These are phyloP conservation scores for Globisporangium apiculatum DNA, from an alignment of 352 stramenopile genomes.

Conservation along the genomic window DNA sequence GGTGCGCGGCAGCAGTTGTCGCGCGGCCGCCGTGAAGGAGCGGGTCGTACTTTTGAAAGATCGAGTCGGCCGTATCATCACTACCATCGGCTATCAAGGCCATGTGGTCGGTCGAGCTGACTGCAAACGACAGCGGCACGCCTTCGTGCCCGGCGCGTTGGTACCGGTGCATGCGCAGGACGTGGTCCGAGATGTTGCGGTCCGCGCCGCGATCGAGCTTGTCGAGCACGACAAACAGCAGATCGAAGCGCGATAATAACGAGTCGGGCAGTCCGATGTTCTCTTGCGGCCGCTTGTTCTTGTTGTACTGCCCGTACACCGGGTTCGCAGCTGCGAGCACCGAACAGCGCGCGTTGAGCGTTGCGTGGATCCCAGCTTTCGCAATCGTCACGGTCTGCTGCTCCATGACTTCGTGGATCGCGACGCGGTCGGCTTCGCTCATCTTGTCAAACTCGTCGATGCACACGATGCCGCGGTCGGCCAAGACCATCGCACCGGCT, in stretches of 20 bases:
- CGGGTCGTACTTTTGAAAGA: slow-evolving; percentile 90
- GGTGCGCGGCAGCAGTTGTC: slow-evolving; percentile 37
- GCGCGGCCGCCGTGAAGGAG: slow-evolving; percentile 76
- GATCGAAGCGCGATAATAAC: slow-evolving; percentile 99
- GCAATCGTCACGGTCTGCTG: slow-evolving; percentile 98
- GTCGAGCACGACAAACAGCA: slow-evolving; percentile 99
- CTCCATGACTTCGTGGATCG: slow-evolving; percentile 99
- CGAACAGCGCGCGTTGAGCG: slow-evolving; percentile 97
- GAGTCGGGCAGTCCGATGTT: slow-evolving; percentile 99
- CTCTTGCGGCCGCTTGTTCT: slow-evolving; percentile 95
- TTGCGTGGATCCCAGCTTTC: slow-evolving; percentile 99
- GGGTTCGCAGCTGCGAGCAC: slow-evolving; percentile 99
- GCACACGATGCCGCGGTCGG: slow-evolving; percentile 97
- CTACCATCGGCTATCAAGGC: slow-evolving; percentile 48
- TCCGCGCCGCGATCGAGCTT: slow-evolving; percentile 94
- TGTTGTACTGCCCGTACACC: slow-evolving; percentile 99
- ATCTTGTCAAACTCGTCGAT: slow-evolving; percentile 99
- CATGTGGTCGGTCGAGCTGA: slow-evolving; percentile 77
- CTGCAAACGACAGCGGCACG: slow-evolving; percentile 84
- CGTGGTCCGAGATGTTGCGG: slow-evolving; percentile 95
- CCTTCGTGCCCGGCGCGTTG: slow-evolving; percentile 80
- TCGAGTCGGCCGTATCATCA: slow-evolving; percentile 68
- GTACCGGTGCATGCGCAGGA: slow-evolving; percentile 97
- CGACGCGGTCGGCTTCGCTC: slow-evolving; percentile 96
- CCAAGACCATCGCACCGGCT: slow-evolving; percentile 99